Percentiles rank a stretch among this genome's conserved stretches.
These are phyloP conservation scores for Dactylella cylindrospora DNA, from an alignment of 2,329 filamentous ascomycete species.

Conservation along the genomic window DNA sequence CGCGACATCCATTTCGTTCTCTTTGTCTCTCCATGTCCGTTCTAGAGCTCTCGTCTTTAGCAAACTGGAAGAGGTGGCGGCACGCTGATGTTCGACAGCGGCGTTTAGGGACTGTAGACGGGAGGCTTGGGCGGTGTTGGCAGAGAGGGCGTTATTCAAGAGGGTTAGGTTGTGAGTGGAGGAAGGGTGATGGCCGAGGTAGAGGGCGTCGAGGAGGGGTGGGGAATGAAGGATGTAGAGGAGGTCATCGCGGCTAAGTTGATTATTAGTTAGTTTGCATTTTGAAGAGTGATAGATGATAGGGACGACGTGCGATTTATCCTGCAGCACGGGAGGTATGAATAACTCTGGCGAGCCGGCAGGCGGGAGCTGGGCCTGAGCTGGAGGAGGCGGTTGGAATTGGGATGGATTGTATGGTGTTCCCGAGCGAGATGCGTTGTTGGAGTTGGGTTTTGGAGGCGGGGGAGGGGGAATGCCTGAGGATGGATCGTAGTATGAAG, in stretches of 20 bases:
- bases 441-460: conserved; percentile 70
- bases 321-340: conserved; percentile 60
- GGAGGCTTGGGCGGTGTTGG: conserved; percentile 71
- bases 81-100: conserved; percentile 60
- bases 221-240: conserved; percentile 67
- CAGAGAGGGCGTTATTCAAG: conserved; percentile 65
- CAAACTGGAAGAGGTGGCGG: conserved; percentile 74
- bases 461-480: conserved; percentile 62
- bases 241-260: conserved; percentile 72
- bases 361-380: conserved; percentile 48
- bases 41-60: conserved; percentile 82
- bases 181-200: conserved; percentile 72
- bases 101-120: conserved; percentile 59
- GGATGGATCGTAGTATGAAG: conserved; percentile 42
- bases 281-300: conserved; percentile 48
- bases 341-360: conserved; percentile 41
- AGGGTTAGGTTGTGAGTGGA: conserved; percentile 63
- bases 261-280: conserved; percentile 33
- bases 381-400: conserved; percentile 55
- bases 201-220: conserved; percentile 70
- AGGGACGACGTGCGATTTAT: conserved; percentile 69
- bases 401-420: conserved; percentile 60
- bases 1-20: conserved; percentile 82
- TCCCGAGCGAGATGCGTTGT: conserved; percentile 64
- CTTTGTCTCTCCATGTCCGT: conserved; percentile 86